A percentile compares a stretch with the other conserved stretches of the same genome.
phyloP scores from a whole-genome alignment of 495 filamentous ascomycete species.

The Tuber borchii region DNA sequence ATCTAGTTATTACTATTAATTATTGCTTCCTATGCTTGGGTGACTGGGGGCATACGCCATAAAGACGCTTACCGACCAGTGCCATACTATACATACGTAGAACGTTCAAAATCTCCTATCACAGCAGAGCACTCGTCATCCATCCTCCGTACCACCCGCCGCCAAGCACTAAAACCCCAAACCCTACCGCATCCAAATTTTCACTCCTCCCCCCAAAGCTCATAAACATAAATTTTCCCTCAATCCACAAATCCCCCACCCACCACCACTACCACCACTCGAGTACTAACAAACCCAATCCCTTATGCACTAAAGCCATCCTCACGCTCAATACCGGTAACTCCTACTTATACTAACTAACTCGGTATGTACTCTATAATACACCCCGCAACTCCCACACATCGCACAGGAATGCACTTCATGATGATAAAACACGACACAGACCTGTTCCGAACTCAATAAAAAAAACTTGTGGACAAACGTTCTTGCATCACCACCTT shows the following conservation, averaged over 20 bases:
- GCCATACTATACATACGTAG: no score
- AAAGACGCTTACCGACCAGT: no score
- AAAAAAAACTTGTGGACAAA: constrained; percentile 22
- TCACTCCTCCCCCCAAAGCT: not conserved
- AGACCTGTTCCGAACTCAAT: constrained; percentile 27
- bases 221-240: no score
- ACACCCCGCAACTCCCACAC: not conserved
- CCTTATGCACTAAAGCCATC: not conserved
- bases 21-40: no score
- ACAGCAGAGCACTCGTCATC: not conserved
- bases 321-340: not conserved
- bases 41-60: no score
- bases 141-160: not conserved
- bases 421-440: constrained; percentile 24
- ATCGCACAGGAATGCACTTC: not conserved
- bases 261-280: not conserved
- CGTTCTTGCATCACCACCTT: constrained; percentile 32
- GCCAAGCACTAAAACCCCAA: not conserved
- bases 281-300: not conserved
- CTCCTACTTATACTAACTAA: not conserved
- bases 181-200: not conserved
- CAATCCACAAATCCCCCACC: not conserved
- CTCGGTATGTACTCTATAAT: constrained; percentile 11
- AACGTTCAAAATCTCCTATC: not conserved
- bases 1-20: no score